These are phyloP conservation scores for Bullera alba DNA, from an alignment of 768 basidiomycete genomes.

Conservation along the genomic window DNA sequence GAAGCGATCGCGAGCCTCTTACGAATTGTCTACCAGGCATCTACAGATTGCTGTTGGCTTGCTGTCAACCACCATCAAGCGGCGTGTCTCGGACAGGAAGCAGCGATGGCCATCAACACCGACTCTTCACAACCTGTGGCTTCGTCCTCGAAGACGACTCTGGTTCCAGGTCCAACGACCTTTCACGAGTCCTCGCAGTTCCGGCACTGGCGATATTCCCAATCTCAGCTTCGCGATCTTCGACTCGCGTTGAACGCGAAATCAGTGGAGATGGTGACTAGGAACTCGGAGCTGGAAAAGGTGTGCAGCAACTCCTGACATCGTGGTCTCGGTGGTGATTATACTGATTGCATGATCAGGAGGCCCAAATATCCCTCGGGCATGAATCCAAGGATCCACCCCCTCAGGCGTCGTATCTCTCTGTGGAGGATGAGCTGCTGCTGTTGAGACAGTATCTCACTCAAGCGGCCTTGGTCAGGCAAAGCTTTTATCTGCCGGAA, in stretches of 20 bases:
- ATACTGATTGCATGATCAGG: background rate
- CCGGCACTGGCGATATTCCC: conserved; percentile 82
- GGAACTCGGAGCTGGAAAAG: conserved; percentile 71
- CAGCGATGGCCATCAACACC: no score
- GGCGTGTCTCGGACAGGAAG: no score
- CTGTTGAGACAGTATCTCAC: conserved; percentile 82
- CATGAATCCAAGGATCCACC: conserved; percentile 48
- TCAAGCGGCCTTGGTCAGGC: conserved; percentile 71
- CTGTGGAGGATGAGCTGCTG: conserved; percentile 72
- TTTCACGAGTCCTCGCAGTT: conserved; percentile 49
- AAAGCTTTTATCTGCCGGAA: conserved; percentile 78
- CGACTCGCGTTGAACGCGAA: conserved; percentile 64
- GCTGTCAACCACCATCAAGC: no score
- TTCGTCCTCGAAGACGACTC: background rate
- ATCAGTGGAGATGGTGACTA: conserved; percentile 68
- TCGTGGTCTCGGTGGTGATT: background rate
- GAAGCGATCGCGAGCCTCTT: no score
- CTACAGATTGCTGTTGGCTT: no score
- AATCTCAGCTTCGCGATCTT: conserved; percentile 56
- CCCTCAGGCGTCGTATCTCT: conserved; percentile 63
- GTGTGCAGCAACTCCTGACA: conserved; percentile 48
- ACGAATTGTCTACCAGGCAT: no score
- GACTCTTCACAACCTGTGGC: no score
- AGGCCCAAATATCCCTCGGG: conserved; percentile 30
- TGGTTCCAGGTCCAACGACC: conserved; percentile 19